Evolutionary conservation across 129 eudicot genomes (phyloP).

Genomic region (Ambrosia trifida): DNA sequence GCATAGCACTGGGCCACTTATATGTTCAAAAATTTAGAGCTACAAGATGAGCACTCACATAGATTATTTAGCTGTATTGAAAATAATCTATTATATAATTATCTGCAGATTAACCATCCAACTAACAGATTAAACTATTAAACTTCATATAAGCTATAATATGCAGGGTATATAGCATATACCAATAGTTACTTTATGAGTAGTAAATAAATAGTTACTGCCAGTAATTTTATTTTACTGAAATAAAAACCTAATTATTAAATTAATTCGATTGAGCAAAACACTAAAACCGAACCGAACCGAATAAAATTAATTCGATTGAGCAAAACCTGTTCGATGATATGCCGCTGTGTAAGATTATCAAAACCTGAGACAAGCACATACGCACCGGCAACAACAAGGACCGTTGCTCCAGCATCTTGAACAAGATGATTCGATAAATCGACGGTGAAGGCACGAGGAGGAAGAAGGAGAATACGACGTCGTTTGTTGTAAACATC

Average conservation of each 20-base stretch:
- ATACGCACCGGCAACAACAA: conserved; percentile 67
- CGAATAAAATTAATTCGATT: conserved; percentile 11
- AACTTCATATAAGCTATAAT: too few relatives aligned
- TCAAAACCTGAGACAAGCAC: conserved; percentile 71
- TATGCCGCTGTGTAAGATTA: conserved; percentile 51
- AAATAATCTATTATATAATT: not conserved
- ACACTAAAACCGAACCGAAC: conserved; percentile 29
- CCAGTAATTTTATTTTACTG: too few relatives aligned
- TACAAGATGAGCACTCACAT: too few relatives aligned
- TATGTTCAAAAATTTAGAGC: too few relatives aligned
- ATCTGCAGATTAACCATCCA: not conserved
- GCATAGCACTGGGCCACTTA: too few relatives aligned
- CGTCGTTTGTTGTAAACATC: conserved; percentile 21
- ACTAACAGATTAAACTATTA: too few relatives aligned
- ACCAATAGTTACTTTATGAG: too few relatives aligned
- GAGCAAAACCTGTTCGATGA: conserved; percentile 71
- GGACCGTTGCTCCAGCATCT: conserved; percentile 71
- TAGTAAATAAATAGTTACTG: too few relatives aligned
- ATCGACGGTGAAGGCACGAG: conserved; percentile 29
- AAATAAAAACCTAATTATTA: too few relatives aligned
- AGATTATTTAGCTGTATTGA: too few relatives aligned
- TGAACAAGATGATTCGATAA: conserved; percentile 39
- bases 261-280: conserved; percentile 8
- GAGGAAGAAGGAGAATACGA: conserved; percentile 17
- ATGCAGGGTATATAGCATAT: too few relatives aligned